Evolutionary conservation across 768 basidiomycete genomes (phyloP).

Genomic region (Lactifluus subvellereus): DNA sequence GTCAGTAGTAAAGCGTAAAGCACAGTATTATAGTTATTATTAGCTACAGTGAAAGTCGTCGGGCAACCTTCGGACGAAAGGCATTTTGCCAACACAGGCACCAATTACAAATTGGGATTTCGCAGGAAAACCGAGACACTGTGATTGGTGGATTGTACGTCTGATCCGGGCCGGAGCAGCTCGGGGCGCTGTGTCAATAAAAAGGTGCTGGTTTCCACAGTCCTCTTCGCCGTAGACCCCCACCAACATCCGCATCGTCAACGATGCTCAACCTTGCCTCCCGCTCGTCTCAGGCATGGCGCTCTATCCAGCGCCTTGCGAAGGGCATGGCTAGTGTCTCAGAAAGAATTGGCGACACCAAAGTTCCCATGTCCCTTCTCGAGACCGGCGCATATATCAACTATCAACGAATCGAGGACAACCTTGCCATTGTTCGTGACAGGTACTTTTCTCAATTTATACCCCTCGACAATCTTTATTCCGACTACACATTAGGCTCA

Average conservation of each 20-base stretch:
- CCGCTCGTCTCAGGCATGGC: constrained; percentile 24
- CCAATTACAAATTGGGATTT: neutral
- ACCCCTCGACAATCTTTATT: neutral
- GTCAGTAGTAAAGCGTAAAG: too few species aligned
- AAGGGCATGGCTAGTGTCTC: constrained; percentile 75
- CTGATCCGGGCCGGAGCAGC: constrained; percentile 13
- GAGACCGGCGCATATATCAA: constrained; percentile 83
- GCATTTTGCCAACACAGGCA: neutral
- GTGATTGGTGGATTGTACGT: constrained; percentile 7
- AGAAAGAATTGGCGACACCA: constrained; percentile 76
- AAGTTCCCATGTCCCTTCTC: constrained; percentile 83
- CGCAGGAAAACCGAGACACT: neutral
- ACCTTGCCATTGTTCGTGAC: constrained; percentile 79
- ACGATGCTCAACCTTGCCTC: constrained; percentile 24
- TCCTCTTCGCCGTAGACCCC: neutral
- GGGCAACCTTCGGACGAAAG: neutral
- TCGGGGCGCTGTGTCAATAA: constrained; percentile 7
- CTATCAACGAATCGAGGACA: constrained; percentile 98
- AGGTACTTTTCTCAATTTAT: constrained; percentile 43
- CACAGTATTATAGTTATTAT: too few species aligned
- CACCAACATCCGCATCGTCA: constrained; percentile 17
- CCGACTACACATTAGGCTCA: constrained; percentile 46
- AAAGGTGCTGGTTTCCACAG: neutral
- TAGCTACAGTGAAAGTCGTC: too few species aligned
- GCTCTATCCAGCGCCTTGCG: constrained; percentile 21